These are phyloP conservation scores for Pyricularia pennisetigena DNA, from an alignment of 2,329 filamentous ascomycete genomes.

Conservation along the genomic window DNA sequence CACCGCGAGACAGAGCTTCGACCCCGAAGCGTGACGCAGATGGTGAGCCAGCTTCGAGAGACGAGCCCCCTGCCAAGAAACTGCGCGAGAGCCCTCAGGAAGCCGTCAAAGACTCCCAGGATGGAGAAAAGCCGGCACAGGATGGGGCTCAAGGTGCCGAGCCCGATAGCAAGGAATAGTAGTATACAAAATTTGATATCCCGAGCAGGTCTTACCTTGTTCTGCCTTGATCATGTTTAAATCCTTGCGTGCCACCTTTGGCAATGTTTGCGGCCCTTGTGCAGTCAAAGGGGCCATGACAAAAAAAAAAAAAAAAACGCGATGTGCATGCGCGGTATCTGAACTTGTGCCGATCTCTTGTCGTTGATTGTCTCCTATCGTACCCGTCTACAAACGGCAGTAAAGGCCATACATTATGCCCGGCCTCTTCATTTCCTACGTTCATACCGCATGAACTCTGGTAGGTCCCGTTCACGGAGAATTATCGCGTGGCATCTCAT, in stretches of 20 bases:
- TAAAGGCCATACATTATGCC: too few species aligned
- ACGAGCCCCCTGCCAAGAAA: conserved; percentile 32
- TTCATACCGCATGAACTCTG: too few species aligned
- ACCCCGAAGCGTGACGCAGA: conserved; percentile 46
- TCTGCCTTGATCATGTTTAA: not conserved
- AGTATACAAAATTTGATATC: not conserved
- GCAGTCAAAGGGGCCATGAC: not conserved
- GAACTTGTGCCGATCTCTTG: not conserved
- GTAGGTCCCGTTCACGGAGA: too few species aligned
- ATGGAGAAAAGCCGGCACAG: conserved; percentile 6
- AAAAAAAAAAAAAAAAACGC: not conserved
- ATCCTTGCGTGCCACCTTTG: not conserved
- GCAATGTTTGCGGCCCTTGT: not conserved
- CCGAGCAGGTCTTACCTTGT: not conserved
- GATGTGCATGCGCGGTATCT: not conserved
- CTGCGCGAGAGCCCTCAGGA: conserved; percentile 30
- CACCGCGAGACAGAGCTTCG: conserved; percentile 17
- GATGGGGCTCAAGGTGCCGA: not conserved
- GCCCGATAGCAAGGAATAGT: not conserved
- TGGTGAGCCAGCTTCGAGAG: conserved; percentile 27
- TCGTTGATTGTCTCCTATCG: too few species aligned
- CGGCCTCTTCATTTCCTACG: too few species aligned
- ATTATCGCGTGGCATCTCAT: too few species aligned
- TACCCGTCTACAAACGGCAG: too few species aligned
- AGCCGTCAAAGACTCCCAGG: conserved; percentile 8